Evolutionary conservation across 1,284 basidiomycete genomes (phyloP).

Genomic region (Hemileia vastatrix): DNA sequence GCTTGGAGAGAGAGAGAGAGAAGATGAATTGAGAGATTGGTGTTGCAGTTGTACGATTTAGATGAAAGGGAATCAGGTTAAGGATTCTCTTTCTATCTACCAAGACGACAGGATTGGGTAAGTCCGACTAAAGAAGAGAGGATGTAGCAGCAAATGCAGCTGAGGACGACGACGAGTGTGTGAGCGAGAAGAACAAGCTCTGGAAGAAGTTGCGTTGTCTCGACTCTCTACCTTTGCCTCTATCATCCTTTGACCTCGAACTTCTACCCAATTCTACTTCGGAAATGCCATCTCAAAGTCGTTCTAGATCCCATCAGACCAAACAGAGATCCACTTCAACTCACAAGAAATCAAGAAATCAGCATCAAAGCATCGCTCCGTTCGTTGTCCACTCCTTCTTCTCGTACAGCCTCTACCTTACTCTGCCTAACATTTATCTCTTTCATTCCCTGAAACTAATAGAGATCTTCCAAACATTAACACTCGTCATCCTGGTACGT

Average conservation of each 20-base stretch:
- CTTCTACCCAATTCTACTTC: no score
- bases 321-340: no score
- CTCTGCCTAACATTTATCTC: background rate
- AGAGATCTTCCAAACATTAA: background rate
- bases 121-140: background rate
- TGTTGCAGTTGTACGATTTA: background rate
- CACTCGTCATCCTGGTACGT: background rate
- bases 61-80: background rate
- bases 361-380: background rate
- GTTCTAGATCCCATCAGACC: no score
- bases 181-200: no score
- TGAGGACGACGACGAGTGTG: no score
- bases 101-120: background rate
- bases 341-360: background rate
- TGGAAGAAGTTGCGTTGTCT: no score
- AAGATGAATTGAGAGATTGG: background rate
- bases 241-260: no score
- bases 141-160: no score
- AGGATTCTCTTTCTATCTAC: background rate
- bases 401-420: background rate
- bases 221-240: no score
- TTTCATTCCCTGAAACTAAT: background rate
- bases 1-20: background rate
- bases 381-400: background rate
- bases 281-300: no score